A percentile compares a stretch with the other conserved stretches of the same genome.
These are phyloP conservation scores for Neurospora discreta DNA, from an alignment of 495 filamentous ascomycete species.

Conservation along the genomic window DNA sequence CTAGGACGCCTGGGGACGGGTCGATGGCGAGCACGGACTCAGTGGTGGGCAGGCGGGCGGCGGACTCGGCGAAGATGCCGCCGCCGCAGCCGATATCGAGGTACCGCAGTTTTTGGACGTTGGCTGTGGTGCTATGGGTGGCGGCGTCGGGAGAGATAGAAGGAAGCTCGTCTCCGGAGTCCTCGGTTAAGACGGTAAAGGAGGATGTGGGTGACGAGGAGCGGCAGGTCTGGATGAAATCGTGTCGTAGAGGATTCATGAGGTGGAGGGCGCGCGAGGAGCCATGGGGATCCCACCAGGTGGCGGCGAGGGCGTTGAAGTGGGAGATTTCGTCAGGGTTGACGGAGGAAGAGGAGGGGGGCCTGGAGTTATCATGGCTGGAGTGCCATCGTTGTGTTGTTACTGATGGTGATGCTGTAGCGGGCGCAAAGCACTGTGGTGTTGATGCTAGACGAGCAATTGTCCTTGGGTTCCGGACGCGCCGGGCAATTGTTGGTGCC, in stretches of 20 bases:
- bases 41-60: conserved; percentile 62
- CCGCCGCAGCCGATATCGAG: conserved; percentile 94
- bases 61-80: conserved; percentile 89
- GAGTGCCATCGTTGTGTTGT: neutral
- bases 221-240: conserved; percentile 72
- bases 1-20: conserved; percentile 65
- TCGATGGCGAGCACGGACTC: conserved; percentile 71
- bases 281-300: conserved; percentile 97
- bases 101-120: conserved; percentile 41
- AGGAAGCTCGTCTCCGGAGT: neutral
- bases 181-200: neutral
- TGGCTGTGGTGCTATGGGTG: conserved; percentile 17
- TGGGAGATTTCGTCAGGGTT: conserved; percentile 82
- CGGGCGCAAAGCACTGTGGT: neutral
- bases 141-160: neutral
- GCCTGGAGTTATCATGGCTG: neutral
- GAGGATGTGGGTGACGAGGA: conserved; percentile 19
- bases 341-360: conserved; percentile 44
- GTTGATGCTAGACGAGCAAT: neutral
- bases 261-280: conserved; percentile 85
- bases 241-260: conserved; percentile 94
- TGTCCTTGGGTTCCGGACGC: neutral
- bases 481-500: conserved; percentile 4
- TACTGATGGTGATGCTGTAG: neutral
- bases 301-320: conserved; percentile 84